Evolutionary conservation across 2,329 filamentous ascomycete species (phyloP), one percentile per base, ranked within the genome.

Genomic region (Cephalotrichum gorgonifer): DNA sequence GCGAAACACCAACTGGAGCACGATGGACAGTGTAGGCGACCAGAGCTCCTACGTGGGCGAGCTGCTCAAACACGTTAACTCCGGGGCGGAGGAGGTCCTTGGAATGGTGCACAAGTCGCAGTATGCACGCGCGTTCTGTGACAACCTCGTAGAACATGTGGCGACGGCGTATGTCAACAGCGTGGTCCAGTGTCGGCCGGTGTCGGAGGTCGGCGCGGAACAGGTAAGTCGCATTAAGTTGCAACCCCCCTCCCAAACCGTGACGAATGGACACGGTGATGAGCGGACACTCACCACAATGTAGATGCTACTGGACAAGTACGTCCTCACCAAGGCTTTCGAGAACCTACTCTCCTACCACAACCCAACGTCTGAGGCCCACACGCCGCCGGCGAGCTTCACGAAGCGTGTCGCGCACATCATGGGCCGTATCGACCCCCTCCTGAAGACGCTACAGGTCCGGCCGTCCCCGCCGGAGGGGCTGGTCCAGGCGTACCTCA

Each of bases 371-470:
- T 20, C 30, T 12, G 47, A 33, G 28, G 56, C 64, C 2, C 66
- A 73, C 51, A 58, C 64, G 1, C 71, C 71, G 0, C 67, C 72
- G 2, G 66, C 73, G 9, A 77, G 82, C 53, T 97, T 93, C 63
- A 76, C 88, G 56, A 94, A 95, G 67, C 85, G 93, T 43, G 88
- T 96, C 45, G 87, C 85, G 60, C 78, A 83, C 52, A 85, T 80
- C 60, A 93, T 95, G 75, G 81, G 81, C 51, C 88, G 89, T 56
- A 83, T 97, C 55, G 91, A 97, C 60, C 86, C 88, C 1, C 78
- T 98, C 22, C 83, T 98, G 58, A 98, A 98, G 68, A 97, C 93
- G 2, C 78, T 98, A 3, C 93, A 98, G 72, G 91, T 98, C 44
- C 88, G 88, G 26, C 82, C 90, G 2, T 87, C 86, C 4, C 93